Conservation (phyloP, 2,329 filamentous ascomycete genomes). For the Nannizziopsis barbatae region DNA sequence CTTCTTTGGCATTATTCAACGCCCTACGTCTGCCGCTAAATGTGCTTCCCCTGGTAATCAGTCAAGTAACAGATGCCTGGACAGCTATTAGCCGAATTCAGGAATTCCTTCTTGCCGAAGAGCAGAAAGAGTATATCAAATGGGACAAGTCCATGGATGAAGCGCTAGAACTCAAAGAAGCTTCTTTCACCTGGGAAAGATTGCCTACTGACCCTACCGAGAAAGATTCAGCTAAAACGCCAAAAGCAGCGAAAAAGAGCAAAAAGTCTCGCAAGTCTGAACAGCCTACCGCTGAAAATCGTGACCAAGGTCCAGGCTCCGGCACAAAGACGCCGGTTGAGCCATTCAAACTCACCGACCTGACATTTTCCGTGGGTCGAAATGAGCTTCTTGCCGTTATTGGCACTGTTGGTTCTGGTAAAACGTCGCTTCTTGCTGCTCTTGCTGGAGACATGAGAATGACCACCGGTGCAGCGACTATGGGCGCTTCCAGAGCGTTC, state of each 20-base stretch:
- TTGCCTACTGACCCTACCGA: constrained; percentile 19
- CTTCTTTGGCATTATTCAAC: constrained; percentile 88
- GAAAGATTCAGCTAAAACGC: constrained; percentile 12
- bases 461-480: constrained; percentile 59
- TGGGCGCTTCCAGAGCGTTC: constrained; percentile 74
- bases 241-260: constrained; percentile 11
- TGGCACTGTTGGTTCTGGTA: constrained; percentile 60
- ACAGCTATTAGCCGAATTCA: constrained; percentile 75
- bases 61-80: constrained; percentile 81
- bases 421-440: constrained; percentile 78
- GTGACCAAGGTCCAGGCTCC: constrained; percentile 21
- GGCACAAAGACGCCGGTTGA: constrained; percentile 21
- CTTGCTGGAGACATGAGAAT: constrained; percentile 90
- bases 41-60: constrained; percentile 73
- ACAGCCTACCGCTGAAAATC: constrained; percentile 5
- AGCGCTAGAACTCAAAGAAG: constrained; percentile 57
- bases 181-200: constrained; percentile 79
- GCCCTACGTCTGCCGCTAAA: constrained; percentile 82
- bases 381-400: constrained; percentile 33
- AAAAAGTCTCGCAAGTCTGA: constrained; percentile 17
- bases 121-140: constrained; percentile 60
- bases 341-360: constrained; percentile 33
- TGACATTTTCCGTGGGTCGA: constrained; percentile 28
- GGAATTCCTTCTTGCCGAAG: constrained; percentile 77
- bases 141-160: constrained; percentile 43